A percentile compares a stretch with the other conserved stretches of the same genome.
Conservation (phyloP, 441 rosid species). For the Arabidopsis hybrid region DNA sequence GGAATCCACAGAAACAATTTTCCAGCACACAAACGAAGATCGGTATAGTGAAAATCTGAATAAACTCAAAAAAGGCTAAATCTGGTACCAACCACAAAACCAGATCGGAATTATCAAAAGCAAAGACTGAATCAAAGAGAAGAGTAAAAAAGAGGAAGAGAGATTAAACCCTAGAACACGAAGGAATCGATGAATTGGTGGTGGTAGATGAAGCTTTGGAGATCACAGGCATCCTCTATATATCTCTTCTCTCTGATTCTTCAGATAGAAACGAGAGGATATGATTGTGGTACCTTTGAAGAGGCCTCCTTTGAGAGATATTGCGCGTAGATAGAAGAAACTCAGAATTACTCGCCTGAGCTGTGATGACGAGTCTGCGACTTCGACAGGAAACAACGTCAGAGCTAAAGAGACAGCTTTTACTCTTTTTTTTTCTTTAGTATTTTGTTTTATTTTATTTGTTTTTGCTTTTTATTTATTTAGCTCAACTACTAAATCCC, state of each 20-base stretch:
- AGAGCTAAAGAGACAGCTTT: slow-evolving; percentile 34
- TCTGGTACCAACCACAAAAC: slow-evolving; percentile 37
- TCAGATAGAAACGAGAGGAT: slow-evolving; percentile 30
- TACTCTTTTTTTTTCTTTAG: background rate
- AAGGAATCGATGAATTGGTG: slow-evolving; percentile 60
- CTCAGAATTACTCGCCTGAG: slow-evolving; percentile 34
- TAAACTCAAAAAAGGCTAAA: slow-evolving; percentile 10
- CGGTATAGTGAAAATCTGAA: slow-evolving; percentile 6
- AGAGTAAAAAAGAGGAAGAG: slow-evolving; percentile 12
- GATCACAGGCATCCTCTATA: slow-evolving; percentile 65
- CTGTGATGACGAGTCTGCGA: slow-evolving; percentile 49
- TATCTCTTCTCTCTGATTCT: slow-evolving; percentile 19
- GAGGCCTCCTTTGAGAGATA: slow-evolving; percentile 3
- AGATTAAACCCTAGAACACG: slow-evolving; percentile 68
- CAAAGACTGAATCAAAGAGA: slow-evolving; percentile 29
- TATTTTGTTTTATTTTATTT: background rate
- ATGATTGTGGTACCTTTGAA: slow-evolving; percentile 26
- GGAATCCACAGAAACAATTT: slow-evolving; percentile 1
- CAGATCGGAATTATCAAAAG: slow-evolving; percentile 32
- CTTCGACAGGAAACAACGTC: slow-evolving; percentile 47
- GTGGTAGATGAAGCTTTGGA: slow-evolving; percentile 78
- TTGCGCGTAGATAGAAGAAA: slow-evolving; percentile 21
- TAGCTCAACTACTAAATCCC: slow-evolving; percentile 35
- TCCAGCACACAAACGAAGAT: slow-evolving; percentile 15
- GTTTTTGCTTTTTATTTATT: slow-evolving; percentile 23